These are phyloP conservation scores for Kodamaea sp. DNA, from an alignment of 1,139 yeast genomes.

Conservation along the genomic window DNA sequence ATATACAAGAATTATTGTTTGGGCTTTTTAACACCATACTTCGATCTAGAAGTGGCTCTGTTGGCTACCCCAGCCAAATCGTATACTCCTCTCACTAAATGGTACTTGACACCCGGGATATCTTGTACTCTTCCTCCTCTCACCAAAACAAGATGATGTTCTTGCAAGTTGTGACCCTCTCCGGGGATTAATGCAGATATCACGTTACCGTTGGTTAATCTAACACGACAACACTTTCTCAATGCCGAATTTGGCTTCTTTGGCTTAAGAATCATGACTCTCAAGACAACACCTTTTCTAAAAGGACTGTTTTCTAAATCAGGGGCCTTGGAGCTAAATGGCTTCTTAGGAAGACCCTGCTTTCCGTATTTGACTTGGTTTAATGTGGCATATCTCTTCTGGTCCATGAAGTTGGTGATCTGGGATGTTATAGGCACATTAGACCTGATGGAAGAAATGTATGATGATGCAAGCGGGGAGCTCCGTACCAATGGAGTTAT, in stretches of 20 bases:
- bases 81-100: constrained; percentile 88
- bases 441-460: neutral
- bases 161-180: constrained; percentile 98
- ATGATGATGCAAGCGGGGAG: neutral
- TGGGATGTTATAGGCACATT: constrained; percentile 11
- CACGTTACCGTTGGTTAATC: constrained; percentile 86
- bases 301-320: constrained; percentile 82
- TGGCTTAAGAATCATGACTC: constrained; percentile 94
- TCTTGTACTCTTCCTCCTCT: constrained; percentile 98
- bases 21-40: constrained; percentile 93
- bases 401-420: constrained; percentile 24
- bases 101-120: constrained; percentile 97
- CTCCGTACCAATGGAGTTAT: constrained; percentile 1
- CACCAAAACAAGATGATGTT: constrained; percentile 92
- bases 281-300: constrained; percentile 88
- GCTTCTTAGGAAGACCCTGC: constrained; percentile 54
- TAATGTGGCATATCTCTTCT: constrained; percentile 62
- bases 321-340: constrained; percentile 62
- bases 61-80: constrained; percentile 96
- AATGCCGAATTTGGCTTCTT: constrained; percentile 98
- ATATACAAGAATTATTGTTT: constrained; percentile 37
- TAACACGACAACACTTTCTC: constrained; percentile 94
- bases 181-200: constrained; percentile 96
- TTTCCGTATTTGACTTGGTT: constrained; percentile 73
- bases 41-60: constrained; percentile 84